Conservation (phyloP, 768 basidiomycete genomes). For the Boletus tylopilopsis region DNA sequence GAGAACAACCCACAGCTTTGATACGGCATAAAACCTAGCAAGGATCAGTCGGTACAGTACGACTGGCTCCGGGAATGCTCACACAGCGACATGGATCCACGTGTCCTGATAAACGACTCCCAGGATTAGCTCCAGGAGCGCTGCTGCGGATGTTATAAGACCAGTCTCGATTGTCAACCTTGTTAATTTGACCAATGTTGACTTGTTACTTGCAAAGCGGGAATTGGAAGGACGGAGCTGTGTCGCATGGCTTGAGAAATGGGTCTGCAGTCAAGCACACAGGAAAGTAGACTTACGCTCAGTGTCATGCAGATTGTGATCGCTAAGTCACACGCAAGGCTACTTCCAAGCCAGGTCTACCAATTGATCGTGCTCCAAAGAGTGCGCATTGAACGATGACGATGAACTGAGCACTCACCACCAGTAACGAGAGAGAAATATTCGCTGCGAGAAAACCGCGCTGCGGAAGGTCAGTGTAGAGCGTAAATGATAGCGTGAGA, state of each 20-base stretch:
- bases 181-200: slow-evolving; percentile 7
- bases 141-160: slow-evolving; percentile 16
- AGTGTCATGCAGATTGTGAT: slow-evolving; percentile 20
- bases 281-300: slow-evolving; percentile 1
- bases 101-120: background rate
- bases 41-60: background rate
- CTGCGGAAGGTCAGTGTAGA: too few relatives aligned
- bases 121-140: slow-evolving; percentile 17
- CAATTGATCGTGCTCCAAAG: background rate
- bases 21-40: slow-evolving; percentile 10
- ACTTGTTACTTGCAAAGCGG: background rate
- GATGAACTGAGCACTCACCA: slow-evolving; percentile 4
- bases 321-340: slow-evolving; percentile 13
- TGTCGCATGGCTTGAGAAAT: background rate
- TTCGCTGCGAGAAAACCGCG: too few relatives aligned
- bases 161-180: slow-evolving; percentile 25
- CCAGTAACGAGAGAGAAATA: slow-evolving; percentile 4
- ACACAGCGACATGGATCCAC: slow-evolving; percentile 15
- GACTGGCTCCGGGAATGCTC: background rate
- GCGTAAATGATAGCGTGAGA: too few relatives aligned
- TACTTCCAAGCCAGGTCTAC: slow-evolving; percentile 24
- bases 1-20: slow-evolving; percentile 10
- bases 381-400: too few relatives aligned
- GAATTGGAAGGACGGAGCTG: slow-evolving; percentile 16
- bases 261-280: background rate